Conservation (phyloP, 345 rosid species). For the Cardiospermum halicacabum region DNA sequence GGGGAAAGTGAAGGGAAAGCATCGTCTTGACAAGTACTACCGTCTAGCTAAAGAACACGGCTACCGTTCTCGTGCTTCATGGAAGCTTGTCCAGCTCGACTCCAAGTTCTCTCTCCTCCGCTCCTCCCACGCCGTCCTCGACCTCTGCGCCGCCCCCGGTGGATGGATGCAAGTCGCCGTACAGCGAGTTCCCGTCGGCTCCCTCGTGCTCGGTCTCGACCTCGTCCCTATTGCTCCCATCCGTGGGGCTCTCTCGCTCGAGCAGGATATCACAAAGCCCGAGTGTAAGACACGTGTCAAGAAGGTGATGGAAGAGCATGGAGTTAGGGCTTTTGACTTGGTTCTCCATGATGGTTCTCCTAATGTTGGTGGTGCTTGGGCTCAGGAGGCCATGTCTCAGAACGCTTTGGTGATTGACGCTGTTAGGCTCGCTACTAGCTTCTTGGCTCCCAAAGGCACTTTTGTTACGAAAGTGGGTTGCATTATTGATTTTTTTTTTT, state of each 20-base stretch:
- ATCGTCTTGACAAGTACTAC: conserved; percentile 78
- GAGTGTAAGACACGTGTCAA: conserved; percentile 71
- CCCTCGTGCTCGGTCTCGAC: conserved; percentile 88
- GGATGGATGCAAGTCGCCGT: conserved; percentile 99
- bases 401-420: conserved; percentile 91
- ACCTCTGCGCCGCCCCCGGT: conserved; percentile 96
- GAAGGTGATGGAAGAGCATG: conserved; percentile 59
- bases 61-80: conserved; percentile 89
- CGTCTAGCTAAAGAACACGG: conserved; percentile 87
- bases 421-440: conserved; percentile 73
- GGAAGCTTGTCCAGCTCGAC: conserved; percentile 85
- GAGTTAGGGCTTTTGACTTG: conserved; percentile 61
- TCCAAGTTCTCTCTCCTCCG: conserved; percentile 60
- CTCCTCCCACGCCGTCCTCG: conserved; percentile 69
- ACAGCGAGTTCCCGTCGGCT: conserved; percentile 81
- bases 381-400: conserved; percentile 83
- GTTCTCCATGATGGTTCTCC: conserved; percentile 96
- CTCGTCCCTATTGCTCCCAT: conserved; percentile 63
- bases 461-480: conserved; percentile 62
- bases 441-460: conserved; percentile 67
- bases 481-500: not conserved
- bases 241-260: conserved; percentile 62
- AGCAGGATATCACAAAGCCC: conserved; percentile 74
- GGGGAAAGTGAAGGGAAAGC: conserved; percentile 82
- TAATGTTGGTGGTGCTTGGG: conserved; percentile 93